Evolutionary conservation across 2,329 filamentous ascomycete species (phyloP), one percentile per base, ranked within the genome.

Genomic region (Lecanosticta acicola): DNA sequence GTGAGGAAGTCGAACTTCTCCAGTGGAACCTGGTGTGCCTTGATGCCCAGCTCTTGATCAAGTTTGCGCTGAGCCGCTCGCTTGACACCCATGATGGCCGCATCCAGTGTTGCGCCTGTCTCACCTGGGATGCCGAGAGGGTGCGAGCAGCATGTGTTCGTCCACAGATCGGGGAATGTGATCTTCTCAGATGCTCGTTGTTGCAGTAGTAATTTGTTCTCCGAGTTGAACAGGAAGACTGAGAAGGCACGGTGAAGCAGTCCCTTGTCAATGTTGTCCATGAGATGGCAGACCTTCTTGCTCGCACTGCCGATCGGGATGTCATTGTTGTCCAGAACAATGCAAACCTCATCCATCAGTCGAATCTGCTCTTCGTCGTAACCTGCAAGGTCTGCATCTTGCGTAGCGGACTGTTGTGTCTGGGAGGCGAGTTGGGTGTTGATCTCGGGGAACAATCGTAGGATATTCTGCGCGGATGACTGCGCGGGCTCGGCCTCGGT

Each of bases 161-260:
- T 98, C 93, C 93, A 98, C 84, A 96, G 90, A 66, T 95, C 88
- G n/a, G 93, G 91, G 72, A 98, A 98, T 4, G 93, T 98, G 65
- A 98, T 98, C 76, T 98, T 98, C 74, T 97, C 91, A 33, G 83
- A 75, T 20, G 93, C 93, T 57, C 93, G 86, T 75, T 97, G 93
- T 72, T 98, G 93, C 41, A 98, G 81, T 36, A 98, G 84, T 50
- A 97, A 76, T 60, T 89, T 85, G 69, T 96, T 94, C 66, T 93
- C 79, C 51, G 87, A 84, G 72, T 97, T 88, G 76, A 98, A 98
- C 58, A 98, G 83, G 74, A 98, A 98, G 58, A 94, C 87, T 48
- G 91, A 97, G 71, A 98, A 98, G 53, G 93, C 93, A 49, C 93
- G 88, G 75, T 98, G 93, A 46, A 98, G 81, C 50, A 98, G 83